phyloP scores from a whole-genome alignment of 2,329 filamentous ascomycete genomes.

The Pyrenophora tritici-repentis region DNA sequence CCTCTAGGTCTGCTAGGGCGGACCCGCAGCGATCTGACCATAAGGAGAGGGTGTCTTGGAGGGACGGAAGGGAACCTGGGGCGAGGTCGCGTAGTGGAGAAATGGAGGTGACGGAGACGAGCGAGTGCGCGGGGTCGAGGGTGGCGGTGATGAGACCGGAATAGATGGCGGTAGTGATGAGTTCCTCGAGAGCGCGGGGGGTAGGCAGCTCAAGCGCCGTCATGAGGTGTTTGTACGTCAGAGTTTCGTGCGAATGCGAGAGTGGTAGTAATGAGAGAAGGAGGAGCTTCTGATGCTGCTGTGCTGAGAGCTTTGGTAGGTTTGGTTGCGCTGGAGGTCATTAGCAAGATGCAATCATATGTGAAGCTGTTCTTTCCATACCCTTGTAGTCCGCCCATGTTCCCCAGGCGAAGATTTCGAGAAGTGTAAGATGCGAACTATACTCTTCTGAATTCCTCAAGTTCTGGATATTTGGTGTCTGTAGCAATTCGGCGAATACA shows the following conservation, averaged over 20 bases:
- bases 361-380: constrained; percentile 36
- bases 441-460: constrained; percentile 69
- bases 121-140: constrained; percentile 76
- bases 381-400: constrained; percentile 79
- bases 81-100: constrained; percentile 84
- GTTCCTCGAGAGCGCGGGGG: constrained; percentile 75
- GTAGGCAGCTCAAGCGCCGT: constrained; percentile 68
- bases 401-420: constrained; percentile 91
- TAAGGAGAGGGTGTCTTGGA: constrained; percentile 69
- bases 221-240: constrained; percentile 75
- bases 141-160: constrained; percentile 79
- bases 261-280: constrained; percentile 88
- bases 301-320: constrained; percentile 72
- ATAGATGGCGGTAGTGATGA: constrained; percentile 88
- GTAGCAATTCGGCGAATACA: constrained; percentile 91
- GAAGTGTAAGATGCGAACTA: constrained; percentile 67
- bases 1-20: constrained; percentile 75
- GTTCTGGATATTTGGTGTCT: constrained; percentile 76
- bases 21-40: constrained; percentile 81
- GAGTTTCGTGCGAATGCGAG: constrained; percentile 65
- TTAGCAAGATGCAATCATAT: constrained; percentile 3
- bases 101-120: constrained; percentile 78
- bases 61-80: constrained; percentile 70
- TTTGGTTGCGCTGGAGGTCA: constrained; percentile 47
- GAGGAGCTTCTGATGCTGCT: constrained; percentile 82